A percentile compares a stretch with the other conserved stretches of the same genome.
Conservation (phyloP, 805 yeast genomes). For the Candida chauliodis region DNA sequence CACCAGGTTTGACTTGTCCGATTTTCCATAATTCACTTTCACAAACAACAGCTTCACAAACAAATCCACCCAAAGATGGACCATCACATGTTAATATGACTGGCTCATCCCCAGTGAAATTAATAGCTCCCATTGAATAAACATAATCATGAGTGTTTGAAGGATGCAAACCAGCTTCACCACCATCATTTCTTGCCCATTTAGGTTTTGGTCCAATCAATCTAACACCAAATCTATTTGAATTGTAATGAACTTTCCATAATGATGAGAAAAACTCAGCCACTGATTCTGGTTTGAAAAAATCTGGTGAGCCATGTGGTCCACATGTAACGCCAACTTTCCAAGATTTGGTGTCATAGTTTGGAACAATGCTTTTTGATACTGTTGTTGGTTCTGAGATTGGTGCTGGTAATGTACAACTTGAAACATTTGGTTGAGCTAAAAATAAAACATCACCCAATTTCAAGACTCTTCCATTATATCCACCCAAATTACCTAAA, state of each 20-base stretch:
- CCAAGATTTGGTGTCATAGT: constrained; percentile 60
- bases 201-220: constrained; percentile 92
- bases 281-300: constrained; percentile 74
- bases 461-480: constrained; percentile 87
- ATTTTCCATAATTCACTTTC: constrained; percentile 98
- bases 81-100: constrained; percentile 97
- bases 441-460: constrained; percentile 88
- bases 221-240: constrained; percentile 95
- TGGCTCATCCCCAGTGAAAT: constrained; percentile 98
- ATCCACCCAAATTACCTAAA: constrained; percentile 88
- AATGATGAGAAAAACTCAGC: constrained; percentile 67
- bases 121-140: constrained; percentile 92
- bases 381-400: constrained; percentile 57
- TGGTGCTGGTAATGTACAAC: constrained; percentile 72
- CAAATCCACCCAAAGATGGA: constrained; percentile 96
- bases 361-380: constrained; percentile 57
- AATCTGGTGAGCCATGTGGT: constrained; percentile 97
- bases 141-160: constrained; percentile 98
- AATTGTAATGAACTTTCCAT: constrained; percentile 97
- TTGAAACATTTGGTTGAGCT: constrained; percentile 68
- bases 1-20: constrained; percentile 97
- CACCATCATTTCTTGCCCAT: constrained; percentile 97
- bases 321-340: constrained; percentile 91
- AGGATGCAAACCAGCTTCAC: constrained; percentile 97
- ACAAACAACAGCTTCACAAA: constrained; percentile 92